Evolutionary conservation across 2,329 filamentous ascomycete species (phyloP), one percentile per base, ranked within the genome.

Genomic region (Ceratocystiopsis brevicomis): DNA sequence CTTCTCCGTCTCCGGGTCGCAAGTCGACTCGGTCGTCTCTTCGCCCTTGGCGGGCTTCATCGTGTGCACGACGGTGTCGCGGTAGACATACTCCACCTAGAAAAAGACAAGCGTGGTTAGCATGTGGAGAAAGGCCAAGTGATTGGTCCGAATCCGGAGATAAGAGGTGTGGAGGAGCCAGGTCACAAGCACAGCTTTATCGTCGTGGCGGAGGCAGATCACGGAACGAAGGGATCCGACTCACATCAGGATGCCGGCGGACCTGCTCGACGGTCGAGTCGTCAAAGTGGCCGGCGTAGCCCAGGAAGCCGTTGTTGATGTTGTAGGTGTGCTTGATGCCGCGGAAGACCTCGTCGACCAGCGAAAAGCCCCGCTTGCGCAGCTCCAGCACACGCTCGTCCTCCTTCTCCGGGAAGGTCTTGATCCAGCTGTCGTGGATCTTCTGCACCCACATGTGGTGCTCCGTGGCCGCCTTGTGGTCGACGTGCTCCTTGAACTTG

Each of bases 401-500:
- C 63, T 86, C 73, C 55, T 70, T 71, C 52, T 74, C 64, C 36
- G 65, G 57, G 45, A 50, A 49, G 6, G 46, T 39, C 46, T 48
- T 48, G 33, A 48, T 41, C 49, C 49, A 51, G 10, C 45, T 17
- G 4, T 44, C 35, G 66, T 96, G 90, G 57, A 93, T 71, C 64
- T 81, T 72, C 70, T 93, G 78, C 56, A 98, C 76, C 90, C 90
- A 98, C 59, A 62, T 73, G 62, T 95, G 88, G 64, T 98, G 90
- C 57, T 78, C 70, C 43, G 69, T 64, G 44, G 82, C 85, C 50
- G 73, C 68, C 38, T 69, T 65, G 46, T 80, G 68, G 56, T 77
- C 74, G 53, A 98, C 83, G 61, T 96, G 84, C 64, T 93, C 83
- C 79, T 98, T 98, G 76, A 98, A 95, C 63, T 94, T 87, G 67